Conservation (phyloP, 1,284 basidiomycete genomes). For the Pseudozyma hubeiensis region DNA sequence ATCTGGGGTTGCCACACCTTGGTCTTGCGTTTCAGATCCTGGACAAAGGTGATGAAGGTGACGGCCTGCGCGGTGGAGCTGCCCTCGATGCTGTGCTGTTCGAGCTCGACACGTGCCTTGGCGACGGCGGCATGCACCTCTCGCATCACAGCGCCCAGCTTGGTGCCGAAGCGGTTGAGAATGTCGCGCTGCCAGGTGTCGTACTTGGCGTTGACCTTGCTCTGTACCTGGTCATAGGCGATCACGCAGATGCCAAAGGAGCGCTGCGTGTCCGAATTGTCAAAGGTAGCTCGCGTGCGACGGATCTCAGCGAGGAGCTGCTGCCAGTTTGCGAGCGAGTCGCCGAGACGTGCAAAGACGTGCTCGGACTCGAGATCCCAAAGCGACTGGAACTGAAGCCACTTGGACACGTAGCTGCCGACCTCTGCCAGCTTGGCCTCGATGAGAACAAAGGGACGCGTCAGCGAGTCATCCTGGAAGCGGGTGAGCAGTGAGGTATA, state of each 20-base stretch:
- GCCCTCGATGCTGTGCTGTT: slow-evolving; percentile 80
- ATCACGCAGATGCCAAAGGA: slow-evolving; percentile 90
- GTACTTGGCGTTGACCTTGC: slow-evolving; percentile 97
- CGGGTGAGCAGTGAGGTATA: slow-evolving; percentile 85
- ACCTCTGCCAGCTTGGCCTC: slow-evolving; percentile 88
- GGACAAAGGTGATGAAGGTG: slow-evolving; percentile 98
- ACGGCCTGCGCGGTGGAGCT: slow-evolving; percentile 91
- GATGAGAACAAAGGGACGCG: slow-evolving; percentile 85
- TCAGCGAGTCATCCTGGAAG: slow-evolving; percentile 79
- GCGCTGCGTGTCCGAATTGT: slow-evolving; percentile 92
- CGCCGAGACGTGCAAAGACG: slow-evolving; percentile 92
- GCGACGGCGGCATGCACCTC: slow-evolving; percentile 92
- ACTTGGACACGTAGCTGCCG: slow-evolving; percentile 90
- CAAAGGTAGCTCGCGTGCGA: slow-evolving; percentile 93
- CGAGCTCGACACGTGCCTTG: slow-evolving; percentile 92
- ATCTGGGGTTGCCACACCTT: slow-evolving; percentile 98
- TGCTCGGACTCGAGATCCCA: slow-evolving; percentile 98
- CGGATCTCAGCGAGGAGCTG: slow-evolving; percentile 93
- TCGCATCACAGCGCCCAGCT: slow-evolving; percentile 93
- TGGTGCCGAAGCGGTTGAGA: slow-evolving; percentile 87
- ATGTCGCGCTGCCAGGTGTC: slow-evolving; percentile 98
- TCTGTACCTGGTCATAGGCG: slow-evolving; percentile 97
- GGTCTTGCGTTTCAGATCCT: slow-evolving; percentile 96
- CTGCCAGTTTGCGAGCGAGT: slow-evolving; percentile 92
- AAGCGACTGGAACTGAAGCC: slow-evolving; percentile 97